Conservation (phyloP, 306 rosid genomes). For the Fragaria ananassa region DNA sequence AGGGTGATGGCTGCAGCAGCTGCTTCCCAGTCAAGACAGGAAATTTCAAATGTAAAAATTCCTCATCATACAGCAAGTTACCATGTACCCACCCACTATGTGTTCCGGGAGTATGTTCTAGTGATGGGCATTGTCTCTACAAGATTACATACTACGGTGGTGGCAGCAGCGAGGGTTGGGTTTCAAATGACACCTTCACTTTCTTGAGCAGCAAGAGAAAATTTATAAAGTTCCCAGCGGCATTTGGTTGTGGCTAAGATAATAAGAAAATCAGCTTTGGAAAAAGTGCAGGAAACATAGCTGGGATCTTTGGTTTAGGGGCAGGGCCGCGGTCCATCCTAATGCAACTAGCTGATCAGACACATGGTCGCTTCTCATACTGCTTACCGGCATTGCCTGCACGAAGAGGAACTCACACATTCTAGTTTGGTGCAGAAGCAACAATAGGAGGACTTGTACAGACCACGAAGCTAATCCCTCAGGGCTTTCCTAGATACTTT, state of each 20-base stretch:
- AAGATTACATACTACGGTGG: neutral
- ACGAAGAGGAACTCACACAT: neutral
- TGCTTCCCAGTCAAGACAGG: slow-evolving; percentile 6
- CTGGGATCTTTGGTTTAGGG: neutral
- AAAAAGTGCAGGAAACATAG: neutral
- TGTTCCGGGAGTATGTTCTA: neutral
- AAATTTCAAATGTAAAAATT: neutral
- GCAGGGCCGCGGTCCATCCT: neutral
- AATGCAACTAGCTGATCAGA: neutral
- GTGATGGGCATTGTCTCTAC: neutral
- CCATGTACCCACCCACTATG: slow-evolving; percentile 5
- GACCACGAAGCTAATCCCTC: neutral
- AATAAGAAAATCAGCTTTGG: slow-evolving; percentile 1
- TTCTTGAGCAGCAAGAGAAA: neutral
- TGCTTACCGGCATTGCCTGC: neutral
- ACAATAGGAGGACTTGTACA: neutral
- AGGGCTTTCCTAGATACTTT: neutral
- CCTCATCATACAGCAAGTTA: neutral
- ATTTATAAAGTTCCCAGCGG: neutral
- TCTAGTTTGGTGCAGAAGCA: neutral
- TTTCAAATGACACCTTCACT: slow-evolving; percentile 5
- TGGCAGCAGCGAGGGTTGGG: neutral
- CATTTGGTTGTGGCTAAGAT: neutral
- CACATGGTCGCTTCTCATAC: neutral
- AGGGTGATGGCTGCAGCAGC: neutral